phyloP scores from a whole-genome alignment of 306 rosid genomes.

The Cicer judaicum region DNA sequence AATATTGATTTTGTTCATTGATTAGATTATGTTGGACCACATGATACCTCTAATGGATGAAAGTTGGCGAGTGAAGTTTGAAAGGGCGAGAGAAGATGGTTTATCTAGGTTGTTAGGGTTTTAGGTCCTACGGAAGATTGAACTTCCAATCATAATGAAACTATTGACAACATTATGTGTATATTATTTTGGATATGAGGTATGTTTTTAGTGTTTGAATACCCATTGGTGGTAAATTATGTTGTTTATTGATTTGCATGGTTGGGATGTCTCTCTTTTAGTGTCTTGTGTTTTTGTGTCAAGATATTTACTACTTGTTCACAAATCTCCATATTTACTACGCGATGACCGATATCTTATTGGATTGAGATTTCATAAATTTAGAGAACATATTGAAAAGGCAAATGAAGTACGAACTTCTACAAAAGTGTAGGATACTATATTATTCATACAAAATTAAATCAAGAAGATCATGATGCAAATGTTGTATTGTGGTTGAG shows the following conservation, averaged over 20 bases:
- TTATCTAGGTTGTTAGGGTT: slow-evolving; percentile 93
- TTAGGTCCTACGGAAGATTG: slow-evolving; percentile 93
- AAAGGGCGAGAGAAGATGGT: slow-evolving; percentile 95
- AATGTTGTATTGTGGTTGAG: slow-evolving; percentile 74
- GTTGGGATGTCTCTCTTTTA: slow-evolving; percentile 84
- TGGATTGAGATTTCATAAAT: slow-evolving; percentile 92
- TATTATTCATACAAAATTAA: slow-evolving; percentile 43
- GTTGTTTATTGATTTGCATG: slow-evolving; percentile 95
- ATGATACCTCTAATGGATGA: too few species aligned
- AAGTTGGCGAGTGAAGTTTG: slow-evolving; percentile 92
- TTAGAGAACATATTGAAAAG: slow-evolving; percentile 62
- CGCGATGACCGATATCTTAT: slow-evolving; percentile 91
- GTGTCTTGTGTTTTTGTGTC: slow-evolving; percentile 75
- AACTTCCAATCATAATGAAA: slow-evolving; percentile 90
- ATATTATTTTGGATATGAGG: slow-evolving; percentile 86
- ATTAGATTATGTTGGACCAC: slow-evolving; percentile 90
- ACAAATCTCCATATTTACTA: slow-evolving; percentile 92
- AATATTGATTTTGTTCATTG: slow-evolving; percentile 41
- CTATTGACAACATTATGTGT: slow-evolving; percentile 90
- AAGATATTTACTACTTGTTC: slow-evolving; percentile 91
- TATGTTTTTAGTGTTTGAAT: slow-evolving; percentile 81
- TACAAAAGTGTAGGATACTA: slow-evolving; percentile 41
- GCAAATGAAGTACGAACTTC: slow-evolving; percentile 51
- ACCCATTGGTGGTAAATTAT: slow-evolving; percentile 87
- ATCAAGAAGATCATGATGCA: slow-evolving; percentile 58